Conservation (phyloP, 805 yeast genomes). For the Ogataea trehalophila region DNA sequence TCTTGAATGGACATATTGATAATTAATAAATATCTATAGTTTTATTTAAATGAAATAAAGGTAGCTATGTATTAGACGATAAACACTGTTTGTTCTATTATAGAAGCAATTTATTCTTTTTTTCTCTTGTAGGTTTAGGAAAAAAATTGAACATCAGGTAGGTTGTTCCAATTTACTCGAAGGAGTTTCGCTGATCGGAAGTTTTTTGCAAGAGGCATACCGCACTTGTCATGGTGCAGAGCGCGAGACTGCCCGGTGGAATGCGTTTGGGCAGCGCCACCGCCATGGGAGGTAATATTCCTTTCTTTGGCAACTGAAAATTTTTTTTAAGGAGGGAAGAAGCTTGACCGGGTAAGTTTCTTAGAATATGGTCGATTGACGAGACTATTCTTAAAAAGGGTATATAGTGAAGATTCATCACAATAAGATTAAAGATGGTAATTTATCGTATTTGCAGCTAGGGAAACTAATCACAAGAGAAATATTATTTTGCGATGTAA, state of each 20-base stretch:
- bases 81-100: neutral
- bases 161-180: neutral
- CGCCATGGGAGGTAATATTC: neutral
- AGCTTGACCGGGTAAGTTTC: neutral
- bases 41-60: neutral
- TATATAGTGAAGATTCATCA: no score
- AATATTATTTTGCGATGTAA: no score
- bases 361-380: neutral
- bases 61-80: neutral
- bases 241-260: no score
- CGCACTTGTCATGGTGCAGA: no score
- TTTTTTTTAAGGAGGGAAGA: neutral
- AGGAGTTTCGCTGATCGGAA: no score
- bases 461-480: no score
- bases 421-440: no score
- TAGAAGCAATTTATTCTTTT: neutral
- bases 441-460: no score
- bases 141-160: neutral
- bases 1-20: slow-evolving; percentile 49
- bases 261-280: no score
- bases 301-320: neutral
- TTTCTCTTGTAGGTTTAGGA: neutral
- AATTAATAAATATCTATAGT: neutral
- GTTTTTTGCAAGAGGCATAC: no score
- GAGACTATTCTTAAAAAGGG: neutral